Base-by-base conservation (phyloP, 495 filamentous ascomycete species). In the Talaromyces wortmannii region DNA sequence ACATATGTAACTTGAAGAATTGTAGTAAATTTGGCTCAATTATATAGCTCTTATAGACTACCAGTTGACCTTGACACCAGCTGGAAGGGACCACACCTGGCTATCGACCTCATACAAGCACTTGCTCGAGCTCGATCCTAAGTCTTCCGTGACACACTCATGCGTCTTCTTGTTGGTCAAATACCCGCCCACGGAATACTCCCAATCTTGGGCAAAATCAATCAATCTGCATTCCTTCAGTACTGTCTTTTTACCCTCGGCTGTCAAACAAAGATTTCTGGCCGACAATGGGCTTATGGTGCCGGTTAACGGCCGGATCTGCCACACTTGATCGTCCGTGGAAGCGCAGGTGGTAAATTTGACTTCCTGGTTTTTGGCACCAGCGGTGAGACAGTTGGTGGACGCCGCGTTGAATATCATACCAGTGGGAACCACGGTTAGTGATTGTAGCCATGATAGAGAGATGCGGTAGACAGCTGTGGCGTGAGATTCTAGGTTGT, bases 321-420 rank as follows among this genome's bases (percentile, higher is more conserved):
- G 56, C 69, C 69, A 72, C 12, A 67, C 57, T 58, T 72, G 69
- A 5, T 54, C 51, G 51, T 63, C 59, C 0, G 45, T 42, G 2
- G 57, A 67, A 18, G 56, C 47, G 49, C 69, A 72, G 5, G 59
- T 18, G 18, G 58, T 55, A 42, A 70, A 70, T 5, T 23, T 54
- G 17, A 62, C 16, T 31, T 52, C 15, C n/a, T 18, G 12, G 50
- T 6, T 50, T 31, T 33, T 53, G 6, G 40, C 29, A 6, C n/a
- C 49, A 6, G 65, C 67, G 11, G 69, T 68, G 53, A 72, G 52
- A 47, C 69, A 72, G 10, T 63, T 53, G 8, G 54, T 60, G 0
- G 69, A 69, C 0, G 63, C 61, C 0, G 67, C 68, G 47, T 69
- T 63, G 31, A 72, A 65, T 12, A 72, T 58, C 54, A 70, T 67